phyloP scores from a whole-genome alignment of 805 yeast genomes.

The Kluyveromyces aestuarii region DNA sequence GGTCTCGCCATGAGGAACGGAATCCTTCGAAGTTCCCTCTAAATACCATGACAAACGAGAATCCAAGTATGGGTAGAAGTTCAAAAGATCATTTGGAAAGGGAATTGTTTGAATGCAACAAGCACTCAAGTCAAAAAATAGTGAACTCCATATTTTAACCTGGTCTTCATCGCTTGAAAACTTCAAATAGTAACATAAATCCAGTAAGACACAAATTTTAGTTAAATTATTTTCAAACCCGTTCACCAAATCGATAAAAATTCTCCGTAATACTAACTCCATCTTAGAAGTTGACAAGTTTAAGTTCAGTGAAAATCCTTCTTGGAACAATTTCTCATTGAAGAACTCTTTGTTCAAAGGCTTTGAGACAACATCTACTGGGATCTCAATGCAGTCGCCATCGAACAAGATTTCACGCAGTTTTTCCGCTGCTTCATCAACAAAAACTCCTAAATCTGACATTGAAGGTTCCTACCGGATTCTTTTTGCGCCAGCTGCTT shows the following conservation, averaged over 20 bases:
- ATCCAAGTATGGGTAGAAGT: conserved; percentile 25
- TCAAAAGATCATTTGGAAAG: conserved; percentile 17
- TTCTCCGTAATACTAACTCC: conserved; percentile 11
- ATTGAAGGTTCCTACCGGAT: neutral
- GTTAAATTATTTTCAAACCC: conserved; percentile 1
- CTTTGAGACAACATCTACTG: neutral
- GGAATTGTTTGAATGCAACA: conserved; percentile 12
- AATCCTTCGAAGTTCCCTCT: conserved; percentile 8
- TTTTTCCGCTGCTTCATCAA: neutral
- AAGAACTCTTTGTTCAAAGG: neutral
- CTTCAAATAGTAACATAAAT: conserved; percentile 15
- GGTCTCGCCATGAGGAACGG: conserved; percentile 14
- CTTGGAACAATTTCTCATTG: neutral
- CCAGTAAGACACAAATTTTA: conserved; percentile 14
- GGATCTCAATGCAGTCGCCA: neutral
- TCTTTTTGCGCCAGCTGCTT: too few species aligned
- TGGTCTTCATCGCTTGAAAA: conserved; percentile 11
- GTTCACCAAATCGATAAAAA: conserved; percentile 10
- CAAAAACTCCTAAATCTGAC: neutral
- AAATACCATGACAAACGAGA: conserved; percentile 25
- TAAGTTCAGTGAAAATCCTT: neutral
- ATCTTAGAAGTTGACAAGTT: neutral
- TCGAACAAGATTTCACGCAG: neutral
- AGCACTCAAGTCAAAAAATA: conserved; percentile 19
- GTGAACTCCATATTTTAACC: conserved; percentile 12